phyloP scores from a whole-genome alignment of 2,329 filamentous ascomycete species.

The Aspergillus floridensis region DNA sequence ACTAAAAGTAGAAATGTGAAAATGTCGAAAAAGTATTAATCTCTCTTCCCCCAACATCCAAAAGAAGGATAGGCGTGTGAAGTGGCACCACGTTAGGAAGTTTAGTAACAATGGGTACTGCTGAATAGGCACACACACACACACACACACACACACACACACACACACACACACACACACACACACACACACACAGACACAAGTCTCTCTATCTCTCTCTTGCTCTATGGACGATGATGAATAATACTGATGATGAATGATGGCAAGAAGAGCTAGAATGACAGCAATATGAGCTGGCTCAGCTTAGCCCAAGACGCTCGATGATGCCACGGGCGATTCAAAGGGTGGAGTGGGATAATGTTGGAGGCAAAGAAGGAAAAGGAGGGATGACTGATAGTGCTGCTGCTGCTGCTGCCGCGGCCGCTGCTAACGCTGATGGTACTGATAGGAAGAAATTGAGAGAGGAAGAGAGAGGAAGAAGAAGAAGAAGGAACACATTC shows the following conservation, averaged over 20 bases:
- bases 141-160: neutral
- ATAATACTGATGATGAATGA: slow-evolving; percentile 12
- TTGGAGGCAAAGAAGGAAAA: slow-evolving; percentile 6
- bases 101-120: neutral
- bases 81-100: slow-evolving; percentile 20
- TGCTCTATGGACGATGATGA: neutral
- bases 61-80: slow-evolving; percentile 11
- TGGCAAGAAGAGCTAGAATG: neutral
- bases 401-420: neutral
- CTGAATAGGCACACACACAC: neutral
- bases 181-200: neutral
- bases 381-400: slow-evolving; percentile 3
- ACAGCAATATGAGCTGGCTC: neutral
- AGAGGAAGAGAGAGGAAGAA: neutral
- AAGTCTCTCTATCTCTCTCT: too few relatives aligned
- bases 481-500: neutral
- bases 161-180: neutral
- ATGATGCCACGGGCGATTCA: slow-evolving; percentile 14
- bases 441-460: neutral
- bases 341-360: neutral
- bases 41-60: slow-evolving; percentile 2
- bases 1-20: neutral
- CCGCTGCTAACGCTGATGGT: neutral
- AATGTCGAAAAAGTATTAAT: neutral
- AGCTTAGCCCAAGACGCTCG: slow-evolving; percentile 14